Percentiles rank a stretch among this genome's conserved stretches.
These are phyloP conservation scores for Fusarium liriodendri DNA, from an alignment of 2,329 filamentous ascomycete genomes.

Conservation along the genomic window DNA sequence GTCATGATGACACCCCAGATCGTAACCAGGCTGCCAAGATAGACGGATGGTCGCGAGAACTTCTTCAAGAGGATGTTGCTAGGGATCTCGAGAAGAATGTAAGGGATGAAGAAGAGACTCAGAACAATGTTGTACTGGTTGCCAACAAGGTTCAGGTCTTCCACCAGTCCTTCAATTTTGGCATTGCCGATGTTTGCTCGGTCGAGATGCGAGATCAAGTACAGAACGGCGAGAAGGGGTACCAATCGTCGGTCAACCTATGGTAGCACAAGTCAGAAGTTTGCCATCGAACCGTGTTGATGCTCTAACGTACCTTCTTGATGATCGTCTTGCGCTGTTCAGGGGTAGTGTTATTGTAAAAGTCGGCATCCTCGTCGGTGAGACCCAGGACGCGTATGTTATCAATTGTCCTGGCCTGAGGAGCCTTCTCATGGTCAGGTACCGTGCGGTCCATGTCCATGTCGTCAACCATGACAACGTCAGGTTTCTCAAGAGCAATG, in stretches of 20 bases:
- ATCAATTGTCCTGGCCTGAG: slow-evolving; percentile 40
- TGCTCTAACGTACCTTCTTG: not conserved
- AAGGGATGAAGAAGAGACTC: not conserved
- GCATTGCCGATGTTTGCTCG: slow-evolving; percentile 64
- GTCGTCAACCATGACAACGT: slow-evolving; percentile 39
- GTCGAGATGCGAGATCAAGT: slow-evolving; percentile 68
- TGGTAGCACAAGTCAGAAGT: not conserved
- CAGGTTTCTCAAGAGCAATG: slow-evolving; percentile 42
- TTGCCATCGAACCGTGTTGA: not conserved
- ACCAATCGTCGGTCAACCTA: slow-evolving; percentile 36
- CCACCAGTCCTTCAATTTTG: slow-evolving; percentile 56
- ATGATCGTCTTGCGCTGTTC: not conserved
- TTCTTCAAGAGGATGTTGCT: not conserved
- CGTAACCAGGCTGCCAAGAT: not conserved
- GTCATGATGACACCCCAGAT: not conserved
- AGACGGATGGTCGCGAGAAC: not conserved
- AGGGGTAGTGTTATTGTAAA: slow-evolving; percentile 3
- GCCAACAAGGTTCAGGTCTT: not conserved
- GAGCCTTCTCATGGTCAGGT: slow-evolving; percentile 27
- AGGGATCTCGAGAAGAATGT: not conserved
- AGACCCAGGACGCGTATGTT: slow-evolving; percentile 46
- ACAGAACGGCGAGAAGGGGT: slow-evolving; percentile 67
- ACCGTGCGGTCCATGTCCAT: not conserved
- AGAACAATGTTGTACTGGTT: not conserved
- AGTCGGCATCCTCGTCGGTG: slow-evolving; percentile 42